Base-by-base conservation (phyloP, 108 stramenopile genomes). In the Aurantiochytrium sp. region DNA sequence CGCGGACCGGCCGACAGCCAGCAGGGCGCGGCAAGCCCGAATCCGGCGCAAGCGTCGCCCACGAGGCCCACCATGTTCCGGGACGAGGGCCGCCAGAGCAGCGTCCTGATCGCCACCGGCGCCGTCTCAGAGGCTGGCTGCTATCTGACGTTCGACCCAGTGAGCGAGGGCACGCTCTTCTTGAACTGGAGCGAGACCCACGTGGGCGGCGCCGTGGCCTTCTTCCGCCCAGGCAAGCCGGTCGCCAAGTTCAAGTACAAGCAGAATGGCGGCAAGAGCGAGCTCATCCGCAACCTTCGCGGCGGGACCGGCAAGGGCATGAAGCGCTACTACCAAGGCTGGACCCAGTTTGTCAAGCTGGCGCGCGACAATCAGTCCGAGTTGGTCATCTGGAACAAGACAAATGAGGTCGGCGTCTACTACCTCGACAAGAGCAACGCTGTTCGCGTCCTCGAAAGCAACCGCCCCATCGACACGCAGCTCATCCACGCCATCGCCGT, bases 191-290 rank as follows among this genome's bases (percentile, higher is more conserved):
- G 86, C 55, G 86, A 87, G 41, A 65, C 55, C 4, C 37, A 41
- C 4, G 55, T 87, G 36, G n/a, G 4, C n/a, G 86, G 55, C 36
- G 86, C 86, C 10, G 21, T 87, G 15, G 86, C 86, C 17, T 87
- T 87, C 24, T 87, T 87, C 45, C 30, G 21, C 10, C 86, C 86
- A 3, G 55, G 86, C 4, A 87, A 87, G 31, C 37, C 27, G 17
- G 86, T 87, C 3, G 42, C 86, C 10, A 55, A n/a, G 27, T 87
- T 65, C 86, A 87, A 87, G 55, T 87, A 27, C 86, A 87, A 87
- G 31, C 55, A 55, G 24, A 65, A 59, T 34, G 86, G 86, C 37
- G 86, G 86, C 2, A 55, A 55, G 4, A 65, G 55, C 55, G 55
- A 59, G 55, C 55, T 87, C 59, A 87, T 87, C 5, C 55, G 55